Conservation (phyloP, 2,329 filamentous ascomycete species). For the Curvularia lunata region DNA sequence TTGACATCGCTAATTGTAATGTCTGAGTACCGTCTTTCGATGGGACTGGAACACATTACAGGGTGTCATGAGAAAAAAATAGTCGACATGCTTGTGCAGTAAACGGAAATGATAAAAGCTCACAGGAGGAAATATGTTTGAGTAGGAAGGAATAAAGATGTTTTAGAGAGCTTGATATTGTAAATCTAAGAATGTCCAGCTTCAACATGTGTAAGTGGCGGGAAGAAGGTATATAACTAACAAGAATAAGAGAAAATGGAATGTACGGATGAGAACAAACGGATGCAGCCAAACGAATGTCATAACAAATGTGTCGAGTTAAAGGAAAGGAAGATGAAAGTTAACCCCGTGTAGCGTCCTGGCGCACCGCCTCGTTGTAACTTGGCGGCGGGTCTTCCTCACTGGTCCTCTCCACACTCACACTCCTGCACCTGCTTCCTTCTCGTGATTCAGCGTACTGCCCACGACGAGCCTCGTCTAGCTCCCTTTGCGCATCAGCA, state of each 20-base stretch:
- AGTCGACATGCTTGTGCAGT: neutral
- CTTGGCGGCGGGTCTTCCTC: constrained; percentile 24
- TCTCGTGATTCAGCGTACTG: constrained; percentile 10
- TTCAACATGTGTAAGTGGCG: neutral
- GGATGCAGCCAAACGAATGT: neutral
- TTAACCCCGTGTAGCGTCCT: constrained; percentile 7
- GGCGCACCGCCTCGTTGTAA: constrained; percentile 21
- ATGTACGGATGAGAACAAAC: neutral
- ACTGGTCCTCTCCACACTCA: constrained; percentile 18
- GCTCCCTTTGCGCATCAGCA: constrained; percentile 15
- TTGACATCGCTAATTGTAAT: too few relatives aligned
- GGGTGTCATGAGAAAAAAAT: neutral
- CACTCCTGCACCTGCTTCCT: constrained; percentile 18
- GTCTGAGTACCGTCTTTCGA: too few relatives aligned
- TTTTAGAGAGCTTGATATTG: neutral
- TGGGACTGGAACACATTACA: too few relatives aligned
- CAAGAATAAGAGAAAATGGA: neutral
- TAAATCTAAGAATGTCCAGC: neutral
- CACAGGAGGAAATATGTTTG: too few relatives aligned
- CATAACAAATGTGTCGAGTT: neutral
- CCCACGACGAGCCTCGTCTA: constrained; percentile 16
- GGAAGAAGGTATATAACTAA: neutral
- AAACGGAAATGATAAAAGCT: neutral
- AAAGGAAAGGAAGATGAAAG: neutral
- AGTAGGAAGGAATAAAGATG: neutral